Conservation (phyloP, 306 rosid species). For the Crotalaria pallida region DNA sequence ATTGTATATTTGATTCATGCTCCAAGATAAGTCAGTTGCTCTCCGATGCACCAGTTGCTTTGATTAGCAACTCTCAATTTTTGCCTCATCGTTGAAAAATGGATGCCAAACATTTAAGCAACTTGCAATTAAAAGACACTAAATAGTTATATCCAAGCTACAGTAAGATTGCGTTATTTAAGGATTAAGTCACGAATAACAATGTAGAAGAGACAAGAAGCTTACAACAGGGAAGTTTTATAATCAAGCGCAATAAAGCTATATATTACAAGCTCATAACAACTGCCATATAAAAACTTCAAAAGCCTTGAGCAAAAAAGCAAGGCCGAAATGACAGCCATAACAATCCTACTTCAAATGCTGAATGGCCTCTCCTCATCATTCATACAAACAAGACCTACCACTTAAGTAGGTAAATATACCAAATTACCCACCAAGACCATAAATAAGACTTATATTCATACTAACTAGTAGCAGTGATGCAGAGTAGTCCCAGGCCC, state of each 20-base stretch:
- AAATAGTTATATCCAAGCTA: too few relatives aligned
- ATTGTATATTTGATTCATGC: too few relatives aligned
- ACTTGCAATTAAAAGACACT: too few relatives aligned
- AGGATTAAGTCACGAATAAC: not conserved
- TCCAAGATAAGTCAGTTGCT: too few relatives aligned
- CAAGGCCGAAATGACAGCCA: constrained; percentile 25
- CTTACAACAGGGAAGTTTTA: not conserved
- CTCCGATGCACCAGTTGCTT: too few relatives aligned
- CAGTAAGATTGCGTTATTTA: not conserved
- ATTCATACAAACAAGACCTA: not conserved
- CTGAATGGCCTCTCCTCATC: constrained; percentile 18
- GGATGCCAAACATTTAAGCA: too few relatives aligned
- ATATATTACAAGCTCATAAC: not conserved
- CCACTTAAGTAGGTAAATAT: not conserved
- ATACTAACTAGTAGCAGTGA: constrained; percentile 11
- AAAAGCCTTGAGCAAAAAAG: constrained; percentile 31
- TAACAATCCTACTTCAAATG: constrained; percentile 1
- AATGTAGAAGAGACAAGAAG: not conserved
- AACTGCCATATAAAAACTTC: constrained; percentile 24
- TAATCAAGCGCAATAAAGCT: not conserved
- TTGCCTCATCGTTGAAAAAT: too few relatives aligned
- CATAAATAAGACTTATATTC: not conserved
- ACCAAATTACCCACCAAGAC: not conserved
- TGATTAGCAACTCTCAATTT: too few relatives aligned
- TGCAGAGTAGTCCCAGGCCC: too few relatives aligned